Conservation (phyloP, 2,329 filamentous ascomycete genomes). For the Xenoacremonium recifei region DNA sequence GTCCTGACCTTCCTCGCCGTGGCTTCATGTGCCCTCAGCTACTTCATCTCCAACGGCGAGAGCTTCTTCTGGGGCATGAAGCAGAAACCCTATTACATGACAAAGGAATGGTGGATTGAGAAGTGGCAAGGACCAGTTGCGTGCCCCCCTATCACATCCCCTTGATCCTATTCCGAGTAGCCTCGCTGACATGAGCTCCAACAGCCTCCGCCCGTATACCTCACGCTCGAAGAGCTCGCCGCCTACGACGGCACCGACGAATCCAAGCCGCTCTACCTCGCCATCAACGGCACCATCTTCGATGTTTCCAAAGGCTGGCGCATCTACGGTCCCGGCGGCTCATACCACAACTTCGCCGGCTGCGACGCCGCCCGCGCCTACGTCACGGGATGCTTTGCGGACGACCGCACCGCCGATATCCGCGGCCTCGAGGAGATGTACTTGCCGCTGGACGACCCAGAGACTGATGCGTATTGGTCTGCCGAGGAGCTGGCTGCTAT, state of each 20-base stretch:
- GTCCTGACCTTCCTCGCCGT: slow-evolving; percentile 66
- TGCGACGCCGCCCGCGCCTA: slow-evolving; percentile 84
- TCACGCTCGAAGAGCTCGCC: slow-evolving; percentile 74
- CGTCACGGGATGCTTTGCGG: slow-evolving; percentile 87
- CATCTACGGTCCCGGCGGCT: slow-evolving; percentile 80
- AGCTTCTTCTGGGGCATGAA: slow-evolving; percentile 65
- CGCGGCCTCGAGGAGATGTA: slow-evolving; percentile 87
- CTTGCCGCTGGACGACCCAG: slow-evolving; percentile 61
- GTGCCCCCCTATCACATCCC: slow-evolving; percentile 9
- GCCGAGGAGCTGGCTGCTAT: slow-evolving; percentile 51
- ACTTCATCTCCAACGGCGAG: slow-evolving; percentile 71
- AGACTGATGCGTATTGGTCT: slow-evolving; percentile 58
- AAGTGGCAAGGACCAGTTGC: slow-evolving; percentile 22
- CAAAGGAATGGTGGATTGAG: slow-evolving; percentile 55
- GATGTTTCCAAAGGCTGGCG: slow-evolving; percentile 70
- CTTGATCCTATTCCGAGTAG: too few relatives aligned
- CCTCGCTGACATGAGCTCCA: too few relatives aligned
- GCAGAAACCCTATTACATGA: slow-evolving; percentile 62
- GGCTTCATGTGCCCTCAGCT: slow-evolving; percentile 69
- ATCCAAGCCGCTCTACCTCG: slow-evolving; percentile 79
- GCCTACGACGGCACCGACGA: slow-evolving; percentile 76
- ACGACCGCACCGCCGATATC: slow-evolving; percentile 81
- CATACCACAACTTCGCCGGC: slow-evolving; percentile 85
- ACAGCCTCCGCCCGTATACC: slow-evolving; percentile 58
- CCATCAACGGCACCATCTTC: slow-evolving; percentile 84